phyloP scores from a whole-genome alignment of 208 protist genomes.

The Crithidia expoeki region DNA sequence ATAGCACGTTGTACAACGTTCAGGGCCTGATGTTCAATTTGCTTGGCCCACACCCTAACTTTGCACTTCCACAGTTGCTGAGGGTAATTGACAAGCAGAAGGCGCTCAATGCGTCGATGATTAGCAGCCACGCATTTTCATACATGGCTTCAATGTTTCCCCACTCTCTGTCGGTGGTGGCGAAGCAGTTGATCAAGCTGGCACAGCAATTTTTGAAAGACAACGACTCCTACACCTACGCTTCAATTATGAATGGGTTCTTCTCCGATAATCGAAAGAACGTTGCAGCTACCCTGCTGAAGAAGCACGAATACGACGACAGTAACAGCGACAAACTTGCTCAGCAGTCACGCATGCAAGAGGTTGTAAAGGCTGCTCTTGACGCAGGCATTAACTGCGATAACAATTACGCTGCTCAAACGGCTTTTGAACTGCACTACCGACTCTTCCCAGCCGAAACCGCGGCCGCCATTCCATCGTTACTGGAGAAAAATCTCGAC shows the following conservation, averaged over 20 bases:
- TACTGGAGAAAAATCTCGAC: slow-evolving; percentile 17
- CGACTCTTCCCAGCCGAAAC: slow-evolving; percentile 6
- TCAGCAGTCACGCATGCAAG: background rate
- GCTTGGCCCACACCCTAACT: slow-evolving; percentile 9
- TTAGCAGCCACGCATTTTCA: background rate
- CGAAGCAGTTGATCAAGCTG: background rate
- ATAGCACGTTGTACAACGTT: background rate
- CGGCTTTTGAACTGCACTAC: background rate
- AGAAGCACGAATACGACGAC: background rate
- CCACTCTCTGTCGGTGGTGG: background rate
- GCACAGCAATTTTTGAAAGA: background rate
- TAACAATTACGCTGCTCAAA: background rate
- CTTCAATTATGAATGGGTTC: background rate
- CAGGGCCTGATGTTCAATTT: slow-evolving; percentile 8
- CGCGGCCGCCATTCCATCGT: background rate
- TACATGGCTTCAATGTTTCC: slow-evolving; percentile 1
- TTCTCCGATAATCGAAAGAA: background rate
- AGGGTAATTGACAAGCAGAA: slow-evolving; percentile 12
- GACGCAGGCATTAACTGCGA: background rate
- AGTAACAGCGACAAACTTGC: too few relatives aligned
- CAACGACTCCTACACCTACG: background rate
- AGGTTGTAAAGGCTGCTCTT: background rate
- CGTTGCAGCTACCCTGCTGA: background rate
- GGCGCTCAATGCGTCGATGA: background rate
- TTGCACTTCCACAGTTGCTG: slow-evolving; percentile 13